Evolutionary conservation across 2,329 filamentous ascomycete genomes (phyloP).

Genomic region (Calycina herbarum): DNA sequence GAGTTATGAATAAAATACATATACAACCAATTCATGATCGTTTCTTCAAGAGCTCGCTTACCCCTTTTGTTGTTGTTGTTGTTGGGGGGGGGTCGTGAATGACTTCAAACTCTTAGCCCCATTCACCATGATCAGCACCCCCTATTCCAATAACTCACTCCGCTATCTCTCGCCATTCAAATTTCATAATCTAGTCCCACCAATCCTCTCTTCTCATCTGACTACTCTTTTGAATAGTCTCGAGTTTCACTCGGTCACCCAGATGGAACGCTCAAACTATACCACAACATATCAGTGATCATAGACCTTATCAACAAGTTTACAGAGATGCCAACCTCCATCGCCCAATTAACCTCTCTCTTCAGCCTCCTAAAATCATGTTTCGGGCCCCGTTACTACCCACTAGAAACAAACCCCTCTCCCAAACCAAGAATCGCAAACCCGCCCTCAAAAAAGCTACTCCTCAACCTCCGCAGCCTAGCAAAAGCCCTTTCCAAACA

Average conservation of each 20-base stretch:
- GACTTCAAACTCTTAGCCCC: background rate
- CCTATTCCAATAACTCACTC: background rate
- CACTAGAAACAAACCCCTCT: no score
- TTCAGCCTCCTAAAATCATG: background rate
- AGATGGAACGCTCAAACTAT: background rate
- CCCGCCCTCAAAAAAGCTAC: no score
- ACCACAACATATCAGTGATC: background rate
- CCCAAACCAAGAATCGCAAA: no score
- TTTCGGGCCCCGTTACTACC: background rate
- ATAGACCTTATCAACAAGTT: background rate
- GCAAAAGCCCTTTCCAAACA: background rate
- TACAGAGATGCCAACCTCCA: background rate
- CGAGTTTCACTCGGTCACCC: no score
- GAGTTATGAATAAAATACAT: no score
- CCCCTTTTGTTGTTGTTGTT: no score
- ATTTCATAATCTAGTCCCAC: background rate
- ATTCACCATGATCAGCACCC: background rate
- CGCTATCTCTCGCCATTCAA: background rate
- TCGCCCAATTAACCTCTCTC: background rate
- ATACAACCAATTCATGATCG: no score
- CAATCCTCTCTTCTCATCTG: no score
- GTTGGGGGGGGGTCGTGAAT: background rate
- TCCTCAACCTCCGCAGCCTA: background rate
- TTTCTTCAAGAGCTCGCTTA: no score
- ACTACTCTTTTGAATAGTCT: no score